phyloP scores from a whole-genome alignment of 2,329 filamentous ascomycete genomes.

The Cytospora leucostoma region DNA sequence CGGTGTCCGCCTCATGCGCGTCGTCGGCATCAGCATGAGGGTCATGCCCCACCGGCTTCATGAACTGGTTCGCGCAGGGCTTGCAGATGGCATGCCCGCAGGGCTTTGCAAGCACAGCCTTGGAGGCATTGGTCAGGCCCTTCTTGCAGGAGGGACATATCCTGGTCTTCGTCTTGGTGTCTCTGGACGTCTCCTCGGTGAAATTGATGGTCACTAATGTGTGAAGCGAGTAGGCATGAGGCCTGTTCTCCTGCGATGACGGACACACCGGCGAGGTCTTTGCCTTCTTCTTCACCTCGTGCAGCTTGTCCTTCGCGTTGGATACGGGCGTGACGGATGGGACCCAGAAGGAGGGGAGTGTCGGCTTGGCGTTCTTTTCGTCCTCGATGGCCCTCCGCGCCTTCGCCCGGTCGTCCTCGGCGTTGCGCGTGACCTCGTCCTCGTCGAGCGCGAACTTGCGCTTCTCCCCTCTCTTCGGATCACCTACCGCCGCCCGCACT shows the following conservation, averaged over 20 bases:
- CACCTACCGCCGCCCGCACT: conserved; percentile 29
- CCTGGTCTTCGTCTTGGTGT: conserved; percentile 44
- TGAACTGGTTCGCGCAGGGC: conserved; percentile 80
- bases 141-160: conserved; percentile 87
- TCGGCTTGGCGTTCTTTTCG: conserved; percentile 70
- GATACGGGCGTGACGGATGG: conserved; percentile 76
- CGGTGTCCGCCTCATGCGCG: conserved; percentile 42
- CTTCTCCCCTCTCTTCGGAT: conserved; percentile 51
- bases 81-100: conserved; percentile 93
- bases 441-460: conserved; percentile 81
- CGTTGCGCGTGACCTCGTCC: conserved; percentile 71
- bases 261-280: conserved; percentile 78
- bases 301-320: conserved; percentile 58
- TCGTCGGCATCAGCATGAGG: conserved; percentile 61
- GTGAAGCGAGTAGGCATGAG: conserved; percentile 78
- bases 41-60: conserved; percentile 61
- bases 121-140: conserved; percentile 76
- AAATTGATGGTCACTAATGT: conserved; percentile 76
- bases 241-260: conserved; percentile 63
- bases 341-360: conserved; percentile 89
- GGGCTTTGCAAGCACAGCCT: conserved; percentile 78
- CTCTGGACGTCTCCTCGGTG: conserved; percentile 64
- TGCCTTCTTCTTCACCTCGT: conserved; percentile 58
- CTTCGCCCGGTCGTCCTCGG: conserved; percentile 67
- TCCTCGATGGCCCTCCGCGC: conserved; percentile 70